These are phyloP conservation scores for Monosporascus sp. DNA, from an alignment of 2,329 filamentous ascomycete species.

Conservation along the genomic window DNA sequence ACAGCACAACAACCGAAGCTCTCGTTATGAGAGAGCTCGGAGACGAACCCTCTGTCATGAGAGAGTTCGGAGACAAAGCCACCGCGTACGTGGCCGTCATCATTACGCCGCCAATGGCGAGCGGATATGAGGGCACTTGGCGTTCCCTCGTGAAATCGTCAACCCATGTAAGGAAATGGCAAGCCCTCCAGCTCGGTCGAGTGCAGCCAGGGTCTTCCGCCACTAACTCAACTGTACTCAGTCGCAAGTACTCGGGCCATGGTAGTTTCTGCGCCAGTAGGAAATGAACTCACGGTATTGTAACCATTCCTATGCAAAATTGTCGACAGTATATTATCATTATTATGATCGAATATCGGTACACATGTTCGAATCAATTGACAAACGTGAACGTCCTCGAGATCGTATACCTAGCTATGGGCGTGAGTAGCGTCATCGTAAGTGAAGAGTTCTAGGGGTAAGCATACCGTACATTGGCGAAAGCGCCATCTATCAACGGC, in stretches of 20 bases:
- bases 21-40: too few relatives aligned
- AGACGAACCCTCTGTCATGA: too few relatives aligned
- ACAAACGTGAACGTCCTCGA: conserved; percentile 17
- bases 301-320: conserved; percentile 9
- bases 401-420: conserved; percentile 15
- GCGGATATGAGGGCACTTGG: conserved; percentile 1
- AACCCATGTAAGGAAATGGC: conserved; percentile 3
- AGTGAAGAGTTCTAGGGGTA: neutral
- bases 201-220: conserved; percentile 2
- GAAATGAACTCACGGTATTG: conserved; percentile 8
- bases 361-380: conserved; percentile 13
- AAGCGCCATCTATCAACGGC: conserved; percentile 7
- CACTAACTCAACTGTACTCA: conserved; percentile 3
- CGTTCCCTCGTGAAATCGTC: conserved; percentile 1
- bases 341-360: conserved; percentile 10
- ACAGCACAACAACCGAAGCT: conserved; percentile 5
- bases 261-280: conserved; percentile 7
- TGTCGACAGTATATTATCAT: conserved; percentile 16
- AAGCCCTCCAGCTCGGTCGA: conserved; percentile 1
- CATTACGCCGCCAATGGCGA: conserved; percentile 2
- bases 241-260: conserved; percentile 3
- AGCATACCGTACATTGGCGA: conserved; percentile 16
- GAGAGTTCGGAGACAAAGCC: conserved; percentile 2
- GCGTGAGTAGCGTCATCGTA: neutral
- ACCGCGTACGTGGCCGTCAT: conserved; percentile 2